phyloP scores from a whole-genome alignment of 2,329 filamentous ascomycete species.

The Pseudogymnoascus sp. region DNA sequence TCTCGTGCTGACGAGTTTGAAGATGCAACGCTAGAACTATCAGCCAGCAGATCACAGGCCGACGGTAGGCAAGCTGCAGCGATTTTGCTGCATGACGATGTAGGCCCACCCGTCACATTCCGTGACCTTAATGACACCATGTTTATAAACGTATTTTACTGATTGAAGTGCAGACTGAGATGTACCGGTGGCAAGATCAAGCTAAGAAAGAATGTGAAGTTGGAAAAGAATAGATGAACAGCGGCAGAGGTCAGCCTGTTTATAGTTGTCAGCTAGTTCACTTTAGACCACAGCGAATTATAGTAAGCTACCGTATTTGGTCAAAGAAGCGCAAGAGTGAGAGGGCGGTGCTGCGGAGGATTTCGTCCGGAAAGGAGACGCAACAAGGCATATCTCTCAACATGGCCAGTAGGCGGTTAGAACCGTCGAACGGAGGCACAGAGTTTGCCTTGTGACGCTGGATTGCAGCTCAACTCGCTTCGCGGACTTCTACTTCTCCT shows the following conservation, averaged over 20 bases:
- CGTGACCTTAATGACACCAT: background rate
- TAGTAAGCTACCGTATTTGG: background rate
- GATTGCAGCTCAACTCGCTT: background rate
- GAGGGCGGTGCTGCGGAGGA: background rate
- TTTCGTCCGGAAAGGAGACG: background rate
- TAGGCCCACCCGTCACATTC: background rate
- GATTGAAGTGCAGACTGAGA: background rate
- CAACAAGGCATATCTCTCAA: background rate
- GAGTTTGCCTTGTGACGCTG: background rate
- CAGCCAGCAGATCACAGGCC: background rate
- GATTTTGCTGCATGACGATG: background rate
- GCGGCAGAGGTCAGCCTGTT: background rate
- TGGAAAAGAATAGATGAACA: background rate
- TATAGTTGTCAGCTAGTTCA: background rate
- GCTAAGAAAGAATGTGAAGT: background rate
- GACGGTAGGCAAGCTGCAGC: background rate
- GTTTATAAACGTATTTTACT: background rate
- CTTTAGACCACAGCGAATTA: background rate
- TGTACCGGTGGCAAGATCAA: background rate
- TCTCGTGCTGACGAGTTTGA: background rate
- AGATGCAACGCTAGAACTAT: background rate
- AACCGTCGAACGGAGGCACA: background rate
- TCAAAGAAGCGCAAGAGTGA: background rate
- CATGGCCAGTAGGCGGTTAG: background rate
- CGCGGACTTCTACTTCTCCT: background rate